phyloP scores from a whole-genome alignment of 2,329 filamentous ascomycete genomes.

The Ascochyta clinopodiicola region DNA sequence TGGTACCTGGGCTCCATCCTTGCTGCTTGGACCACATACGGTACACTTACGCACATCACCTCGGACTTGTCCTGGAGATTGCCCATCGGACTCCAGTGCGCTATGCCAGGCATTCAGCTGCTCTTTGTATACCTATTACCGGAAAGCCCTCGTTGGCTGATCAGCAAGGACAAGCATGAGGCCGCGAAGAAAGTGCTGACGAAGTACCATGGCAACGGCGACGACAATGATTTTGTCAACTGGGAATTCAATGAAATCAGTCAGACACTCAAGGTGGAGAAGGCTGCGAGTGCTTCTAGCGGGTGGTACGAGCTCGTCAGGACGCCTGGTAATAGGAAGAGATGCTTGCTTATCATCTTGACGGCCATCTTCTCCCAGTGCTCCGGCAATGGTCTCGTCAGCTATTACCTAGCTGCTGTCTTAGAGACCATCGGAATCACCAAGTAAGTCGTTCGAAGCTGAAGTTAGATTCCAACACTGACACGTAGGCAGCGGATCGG shows the following conservation, averaged over 20 bases:
- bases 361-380: constrained; percentile 27
- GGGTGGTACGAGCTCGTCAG: constrained; percentile 25
- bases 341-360: constrained; percentile 21
- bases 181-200: constrained; percentile 17
- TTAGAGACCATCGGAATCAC: constrained; percentile 31
- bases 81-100: constrained; percentile 66
- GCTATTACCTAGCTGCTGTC: constrained; percentile 22
- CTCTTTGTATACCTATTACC: constrained; percentile 65
- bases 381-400: constrained; percentile 22
- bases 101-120: constrained; percentile 66
- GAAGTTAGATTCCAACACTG: background rate
- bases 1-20: constrained; percentile 38
- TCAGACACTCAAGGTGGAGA: constrained; percentile 21
- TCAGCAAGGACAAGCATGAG: constrained; percentile 20
- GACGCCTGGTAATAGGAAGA: constrained; percentile 25
- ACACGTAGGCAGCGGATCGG: constrained; percentile 28
- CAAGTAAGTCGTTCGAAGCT: constrained; percentile 5
- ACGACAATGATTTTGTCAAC: constrained; percentile 21
- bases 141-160: constrained; percentile 54
- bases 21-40: constrained; percentile 24
- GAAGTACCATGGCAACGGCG: constrained; percentile 27
- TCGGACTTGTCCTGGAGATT: constrained; percentile 58
- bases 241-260: constrained; percentile 28
- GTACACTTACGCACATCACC: constrained; percentile 18
- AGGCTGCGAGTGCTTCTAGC: constrained; percentile 15